Percentiles rank a stretch among this genome's conserved stretches.
phyloP scores from a whole-genome alignment of 257 asterid species.

The Solanum chmielewskii region DNA sequence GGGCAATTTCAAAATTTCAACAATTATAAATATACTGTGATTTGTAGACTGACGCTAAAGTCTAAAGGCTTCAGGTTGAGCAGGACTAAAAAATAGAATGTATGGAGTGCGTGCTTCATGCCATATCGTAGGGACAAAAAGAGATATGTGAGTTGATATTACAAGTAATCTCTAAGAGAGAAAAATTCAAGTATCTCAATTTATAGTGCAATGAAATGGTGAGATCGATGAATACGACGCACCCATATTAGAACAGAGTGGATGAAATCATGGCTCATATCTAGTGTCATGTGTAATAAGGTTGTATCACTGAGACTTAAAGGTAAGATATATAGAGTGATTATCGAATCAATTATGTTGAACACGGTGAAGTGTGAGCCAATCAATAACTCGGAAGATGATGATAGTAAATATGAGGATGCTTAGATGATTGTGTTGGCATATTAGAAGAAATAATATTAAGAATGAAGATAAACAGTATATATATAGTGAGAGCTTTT shows the following conservation, averaged over 20 bases:
- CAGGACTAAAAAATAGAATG: too few species aligned
- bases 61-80: too few species aligned
- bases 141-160: neutral
- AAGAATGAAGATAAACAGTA: too few species aligned
- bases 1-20: too few species aligned
- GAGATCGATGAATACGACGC: too few species aligned
- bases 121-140: neutral
- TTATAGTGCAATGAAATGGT: neutral
- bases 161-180: neutral
- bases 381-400: too few species aligned
- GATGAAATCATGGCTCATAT: neutral
- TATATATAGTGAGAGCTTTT: neutral
- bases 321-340: too few species aligned
- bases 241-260: too few species aligned
- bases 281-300: too few species aligned
- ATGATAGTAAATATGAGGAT: neutral
- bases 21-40: too few species aligned
- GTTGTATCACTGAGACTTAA: neutral
- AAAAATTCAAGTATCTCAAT: neutral
- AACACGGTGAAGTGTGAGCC: neutral
- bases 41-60: neutral
- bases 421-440: neutral
- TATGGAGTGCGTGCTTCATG: too few species aligned
- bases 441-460: too few species aligned
- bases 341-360: neutral